Base-by-base conservation (phyloP, 192 early-diverging fungal species). In the Gamsiella multidivaricata region DNA sequence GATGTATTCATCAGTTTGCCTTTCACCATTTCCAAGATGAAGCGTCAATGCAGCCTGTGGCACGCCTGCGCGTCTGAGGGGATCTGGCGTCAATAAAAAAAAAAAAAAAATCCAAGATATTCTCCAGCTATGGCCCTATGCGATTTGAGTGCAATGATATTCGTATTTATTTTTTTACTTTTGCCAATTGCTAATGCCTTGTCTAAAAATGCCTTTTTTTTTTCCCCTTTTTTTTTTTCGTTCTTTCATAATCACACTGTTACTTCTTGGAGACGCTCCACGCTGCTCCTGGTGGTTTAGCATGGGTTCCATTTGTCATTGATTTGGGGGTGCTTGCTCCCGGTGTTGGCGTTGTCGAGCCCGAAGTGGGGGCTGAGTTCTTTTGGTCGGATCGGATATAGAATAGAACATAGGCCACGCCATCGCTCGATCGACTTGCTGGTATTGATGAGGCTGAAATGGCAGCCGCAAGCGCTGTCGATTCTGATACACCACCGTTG, bases 341-440 rank as follows among this genome's bases (percentile, higher is more conserved):
- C 34, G 22, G 54, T 6, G 41, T 61, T 4, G 65, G 43, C 15
- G 51, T 49, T 2, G 54, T 34, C 4, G 52, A 26, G 34, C 39
- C 51, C n/a, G 46, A 39, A 36, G 58, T 26, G 31, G 65, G 22
- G 9, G 20, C 58, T 23, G 60, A 36, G 2, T 34, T 26, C 60
- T 69, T 78, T 33, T 68, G 74, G 54, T 78, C 74, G 7, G 70
- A 54, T 23, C 82, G 81, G 64, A 87, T 82, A 69, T 88, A 95
- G 64, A 95, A 94, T 65, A 95, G 82, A 74, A 95, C 88, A 65
- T 95, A 95, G 15, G 94, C 83, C 28, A 90, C 86, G 20, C 89
- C 81, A 58, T 91, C 93, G 52, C 79, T 66, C n/a, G 81, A 56
- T 31, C 37, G 55, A n/a, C 46, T 78, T 8, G 60, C 69, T 22